A percentile compares a stretch with the other conserved stretches of the same genome.
Conservation (phyloP, 2,329 filamentous ascomycete genomes). For the Sporothrix inflata region DNA sequence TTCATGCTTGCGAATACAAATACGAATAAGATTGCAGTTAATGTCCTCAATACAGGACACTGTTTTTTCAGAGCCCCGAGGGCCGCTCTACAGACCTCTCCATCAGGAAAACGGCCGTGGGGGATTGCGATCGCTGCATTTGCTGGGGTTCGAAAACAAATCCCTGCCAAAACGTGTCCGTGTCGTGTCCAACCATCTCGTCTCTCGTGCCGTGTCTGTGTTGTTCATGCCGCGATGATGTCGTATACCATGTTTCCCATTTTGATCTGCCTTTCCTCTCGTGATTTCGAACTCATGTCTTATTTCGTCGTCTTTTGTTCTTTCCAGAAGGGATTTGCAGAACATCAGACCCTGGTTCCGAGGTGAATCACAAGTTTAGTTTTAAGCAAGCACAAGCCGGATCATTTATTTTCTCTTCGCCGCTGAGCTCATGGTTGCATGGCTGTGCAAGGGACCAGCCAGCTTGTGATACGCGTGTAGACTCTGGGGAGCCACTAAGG, state of each 20-base stretch:
- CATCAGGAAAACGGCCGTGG: background rate
- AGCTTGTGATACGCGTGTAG: background rate
- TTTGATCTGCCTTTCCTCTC: background rate
- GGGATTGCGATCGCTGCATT: background rate
- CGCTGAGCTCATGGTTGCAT: background rate
- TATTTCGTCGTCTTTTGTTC: background rate
- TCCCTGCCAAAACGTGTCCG: background rate
- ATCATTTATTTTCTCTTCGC: background rate
- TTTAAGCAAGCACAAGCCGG: background rate
- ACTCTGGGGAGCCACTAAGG: too few species aligned
- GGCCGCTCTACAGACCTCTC: background rate
- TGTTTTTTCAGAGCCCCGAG: background rate
- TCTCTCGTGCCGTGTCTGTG: background rate
- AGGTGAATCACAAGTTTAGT: background rate
- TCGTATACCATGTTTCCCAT: background rate
- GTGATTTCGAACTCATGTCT: too few species aligned
- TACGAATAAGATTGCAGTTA: background rate
- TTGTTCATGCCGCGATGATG: background rate
- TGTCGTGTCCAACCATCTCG: background rate
- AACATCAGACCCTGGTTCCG: background rate
- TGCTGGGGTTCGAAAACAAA: background rate
- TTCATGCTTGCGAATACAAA: background rate
- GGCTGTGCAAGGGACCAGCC: background rate
- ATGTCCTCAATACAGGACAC: background rate
- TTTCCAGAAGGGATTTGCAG: background rate